Percentiles rank a stretch among this genome's conserved stretches.
These are phyloP conservation scores for Fusarium coffeatum DNA, from an alignment of 2,329 filamentous ascomycete species.

Conservation along the genomic window DNA sequence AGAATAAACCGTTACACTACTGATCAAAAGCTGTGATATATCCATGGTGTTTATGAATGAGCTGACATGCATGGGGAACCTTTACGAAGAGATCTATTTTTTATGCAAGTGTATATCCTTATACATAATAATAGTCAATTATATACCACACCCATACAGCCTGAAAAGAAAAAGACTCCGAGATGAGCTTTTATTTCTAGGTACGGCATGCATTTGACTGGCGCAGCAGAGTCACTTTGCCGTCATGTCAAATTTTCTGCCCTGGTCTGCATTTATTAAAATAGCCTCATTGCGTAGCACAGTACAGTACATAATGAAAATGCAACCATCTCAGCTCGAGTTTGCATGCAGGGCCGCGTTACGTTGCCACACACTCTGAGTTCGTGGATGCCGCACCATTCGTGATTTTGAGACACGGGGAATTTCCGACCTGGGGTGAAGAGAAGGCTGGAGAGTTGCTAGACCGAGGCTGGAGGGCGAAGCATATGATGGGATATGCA, in stretches of 20 bases:
- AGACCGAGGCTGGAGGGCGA: slow-evolving; percentile 11
- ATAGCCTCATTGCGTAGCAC: slow-evolving; percentile 5
- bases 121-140: slow-evolving; percentile 1
- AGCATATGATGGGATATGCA: slow-evolving; percentile 13
- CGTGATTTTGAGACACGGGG: slow-evolving; percentile 1
- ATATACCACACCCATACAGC: neutral
- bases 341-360: slow-evolving; percentile 8
- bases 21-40: neutral
- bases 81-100: neutral
- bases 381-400: slow-evolving; percentile 1
- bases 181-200: slow-evolving; percentile 13
- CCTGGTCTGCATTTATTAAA: slow-evolving; percentile 6
- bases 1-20: neutral
- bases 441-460: slow-evolving; percentile 1
- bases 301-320: neutral
- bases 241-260: neutral
- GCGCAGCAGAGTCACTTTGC: neutral
- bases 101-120: neutral
- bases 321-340: slow-evolving; percentile 27
- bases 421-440: neutral
- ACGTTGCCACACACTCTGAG: neutral
- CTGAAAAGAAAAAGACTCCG: slow-evolving; percentile 1
- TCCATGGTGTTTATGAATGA: neutral
- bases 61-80: neutral
- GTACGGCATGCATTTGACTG: neutral